These are phyloP conservation scores for Xylaria castorea DNA, from an alignment of 495 filamentous ascomycete species.

Conservation along the genomic window DNA sequence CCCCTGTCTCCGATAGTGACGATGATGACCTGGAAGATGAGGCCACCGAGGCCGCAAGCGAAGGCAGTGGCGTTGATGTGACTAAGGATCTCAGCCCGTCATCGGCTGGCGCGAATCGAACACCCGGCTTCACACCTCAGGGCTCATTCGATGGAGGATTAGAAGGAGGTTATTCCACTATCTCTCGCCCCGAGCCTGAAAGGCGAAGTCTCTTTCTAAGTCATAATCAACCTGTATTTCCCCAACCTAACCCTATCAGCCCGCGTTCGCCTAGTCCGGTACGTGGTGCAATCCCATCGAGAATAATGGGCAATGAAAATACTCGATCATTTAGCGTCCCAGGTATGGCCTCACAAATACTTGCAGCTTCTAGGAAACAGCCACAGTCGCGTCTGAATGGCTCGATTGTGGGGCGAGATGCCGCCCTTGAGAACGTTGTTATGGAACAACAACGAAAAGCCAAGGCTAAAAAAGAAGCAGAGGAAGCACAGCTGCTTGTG, in stretches of 20 bases:
- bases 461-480: conserved; percentile 54
- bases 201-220: conserved; percentile 62
- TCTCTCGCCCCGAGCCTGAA: conserved; percentile 52
- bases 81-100: conserved; percentile 70
- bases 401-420: conserved; percentile 33
- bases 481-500: conserved; percentile 55
- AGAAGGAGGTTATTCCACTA: conserved; percentile 51
- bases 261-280: conserved; percentile 84
- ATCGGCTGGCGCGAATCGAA: conserved; percentile 55
- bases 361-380: conserved; percentile 41
- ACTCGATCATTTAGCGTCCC: conserved; percentile 66
- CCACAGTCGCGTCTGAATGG: conserved; percentile 32
- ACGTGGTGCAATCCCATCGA: conserved; percentile 57
- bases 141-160: conserved; percentile 69
- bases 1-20: conserved; percentile 44
- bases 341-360: conserved; percentile 54
- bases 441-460: conserved; percentile 49
- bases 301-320: conserved; percentile 57
- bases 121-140: conserved; percentile 66
- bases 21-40: conserved; percentile 53
- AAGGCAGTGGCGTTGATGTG: conserved; percentile 70
- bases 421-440: conserved; percentile 45
- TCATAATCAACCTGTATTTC: conserved; percentile 59
- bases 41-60: conserved; percentile 53
- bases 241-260: conserved; percentile 64